Conservation (phyloP, 495 filamentous ascomycete genomes). For the Pseudotulostoma volvatum region DNA sequence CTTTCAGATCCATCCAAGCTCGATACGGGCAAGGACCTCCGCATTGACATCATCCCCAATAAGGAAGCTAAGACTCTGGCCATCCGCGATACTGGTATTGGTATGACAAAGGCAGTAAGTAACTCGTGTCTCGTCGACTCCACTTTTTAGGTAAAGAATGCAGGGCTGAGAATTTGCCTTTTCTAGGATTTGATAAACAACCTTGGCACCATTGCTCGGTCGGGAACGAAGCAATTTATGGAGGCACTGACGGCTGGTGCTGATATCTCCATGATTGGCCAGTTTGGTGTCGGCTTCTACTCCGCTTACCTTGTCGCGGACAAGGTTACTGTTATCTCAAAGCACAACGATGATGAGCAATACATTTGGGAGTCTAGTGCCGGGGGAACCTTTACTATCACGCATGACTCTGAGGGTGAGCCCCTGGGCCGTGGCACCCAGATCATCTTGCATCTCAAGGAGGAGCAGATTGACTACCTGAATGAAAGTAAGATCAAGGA, state of each 20-base stretch:
- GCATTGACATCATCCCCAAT: slow-evolving; percentile 95
- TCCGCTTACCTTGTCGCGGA: slow-evolving; percentile 98
- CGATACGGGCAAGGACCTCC: slow-evolving; percentile 88
- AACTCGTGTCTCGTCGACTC: neutral
- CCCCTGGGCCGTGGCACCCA: slow-evolving; percentile 86
- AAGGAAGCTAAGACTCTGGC: slow-evolving; percentile 94
- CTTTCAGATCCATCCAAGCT: slow-evolving; percentile 95
- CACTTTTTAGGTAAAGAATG: neutral
- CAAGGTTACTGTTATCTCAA: slow-evolving; percentile 85
- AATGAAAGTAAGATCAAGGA: slow-evolving; percentile 99
- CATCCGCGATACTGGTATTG: slow-evolving; percentile 93
- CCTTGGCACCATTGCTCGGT: slow-evolving; percentile 96
- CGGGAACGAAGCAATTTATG: slow-evolving; percentile 99
- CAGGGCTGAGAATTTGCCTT: slow-evolving; percentile 5
- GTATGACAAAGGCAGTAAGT: slow-evolving; percentile 99
- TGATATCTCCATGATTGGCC: slow-evolving; percentile 99
- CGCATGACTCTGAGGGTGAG: slow-evolving; percentile 77
- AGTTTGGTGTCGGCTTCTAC: slow-evolving; percentile 99
- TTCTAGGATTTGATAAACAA: slow-evolving; percentile 93
- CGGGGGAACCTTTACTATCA: slow-evolving; percentile 93
- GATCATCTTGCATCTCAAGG: slow-evolving; percentile 97
- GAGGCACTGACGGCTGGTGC: slow-evolving; percentile 95
- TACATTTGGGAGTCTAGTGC: slow-evolving; percentile 98
- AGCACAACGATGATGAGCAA: slow-evolving; percentile 99
- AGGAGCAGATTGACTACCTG: slow-evolving; percentile 96